These are phyloP conservation scores for Cercospora sojina DNA, from an alignment of 2,329 filamentous ascomycete genomes.

Conservation along the genomic window DNA sequence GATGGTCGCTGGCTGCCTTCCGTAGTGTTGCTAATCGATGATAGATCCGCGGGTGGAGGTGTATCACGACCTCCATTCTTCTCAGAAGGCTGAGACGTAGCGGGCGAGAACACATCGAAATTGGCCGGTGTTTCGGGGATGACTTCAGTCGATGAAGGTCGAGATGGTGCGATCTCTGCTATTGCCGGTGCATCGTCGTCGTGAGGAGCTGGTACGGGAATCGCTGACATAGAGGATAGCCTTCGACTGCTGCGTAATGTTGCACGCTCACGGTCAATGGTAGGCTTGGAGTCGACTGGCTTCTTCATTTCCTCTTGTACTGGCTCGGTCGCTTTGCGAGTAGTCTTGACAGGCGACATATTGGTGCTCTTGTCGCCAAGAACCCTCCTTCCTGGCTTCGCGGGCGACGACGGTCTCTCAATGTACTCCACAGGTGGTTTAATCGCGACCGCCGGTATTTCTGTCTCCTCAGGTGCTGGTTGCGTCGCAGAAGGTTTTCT, in stretches of 20 bases:
- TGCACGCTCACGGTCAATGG: slow-evolving; percentile 27
- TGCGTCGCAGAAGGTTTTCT: slow-evolving; percentile 37
- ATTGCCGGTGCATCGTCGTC: slow-evolving; percentile 23
- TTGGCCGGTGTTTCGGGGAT: slow-evolving; percentile 35
- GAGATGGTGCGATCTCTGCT: slow-evolving; percentile 28
- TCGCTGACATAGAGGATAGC: slow-evolving; percentile 28
- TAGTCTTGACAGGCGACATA: slow-evolving; percentile 37
- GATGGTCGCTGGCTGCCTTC: slow-evolving; percentile 42
- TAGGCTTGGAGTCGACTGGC: slow-evolving; percentile 16
- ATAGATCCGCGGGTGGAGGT: slow-evolving; percentile 45
- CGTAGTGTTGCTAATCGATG: slow-evolving; percentile 35
- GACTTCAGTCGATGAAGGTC: slow-evolving; percentile 11
- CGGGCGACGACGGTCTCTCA: slow-evolving; percentile 3
- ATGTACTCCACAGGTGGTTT: slow-evolving; percentile 8
- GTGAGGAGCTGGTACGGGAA: slow-evolving; percentile 22
- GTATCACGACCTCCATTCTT: slow-evolving; percentile 38
- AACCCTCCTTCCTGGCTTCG: slow-evolving; percentile 35
- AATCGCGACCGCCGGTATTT: slow-evolving; percentile 29
- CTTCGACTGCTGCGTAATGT: slow-evolving; percentile 29
- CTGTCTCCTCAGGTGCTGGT: slow-evolving; percentile 10
- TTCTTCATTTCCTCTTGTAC: slow-evolving; percentile 27
- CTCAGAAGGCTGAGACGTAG: slow-evolving; percentile 44
- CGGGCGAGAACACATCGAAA: slow-evolving; percentile 45
- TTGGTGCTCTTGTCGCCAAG: slow-evolving; percentile 46
- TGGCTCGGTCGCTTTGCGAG: slow-evolving; percentile 22